These are phyloP conservation scores for Beauveria sp. DNA, from an alignment of 2,329 filamentous ascomycete genomes.

Conservation along the genomic window DNA sequence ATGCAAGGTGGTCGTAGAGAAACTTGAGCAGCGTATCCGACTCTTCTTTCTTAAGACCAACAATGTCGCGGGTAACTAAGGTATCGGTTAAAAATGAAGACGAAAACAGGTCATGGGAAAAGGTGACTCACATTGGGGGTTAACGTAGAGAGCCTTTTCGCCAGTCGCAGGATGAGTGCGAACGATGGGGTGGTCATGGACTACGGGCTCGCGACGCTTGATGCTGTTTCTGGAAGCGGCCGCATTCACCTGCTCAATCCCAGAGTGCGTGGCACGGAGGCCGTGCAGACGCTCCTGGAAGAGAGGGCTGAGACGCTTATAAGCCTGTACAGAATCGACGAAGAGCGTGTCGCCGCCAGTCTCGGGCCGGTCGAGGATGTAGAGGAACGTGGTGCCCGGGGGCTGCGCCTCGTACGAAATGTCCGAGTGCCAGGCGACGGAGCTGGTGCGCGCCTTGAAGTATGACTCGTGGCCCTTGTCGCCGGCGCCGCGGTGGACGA, in stretches of 20 bases:
- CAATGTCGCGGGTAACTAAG: constrained; percentile 63
- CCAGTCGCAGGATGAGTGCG: constrained; percentile 69
- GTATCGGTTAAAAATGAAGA: neutral
- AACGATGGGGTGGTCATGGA: constrained; percentile 60
- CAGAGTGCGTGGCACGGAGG: constrained; percentile 68
- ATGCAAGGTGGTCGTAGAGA: constrained; percentile 42
- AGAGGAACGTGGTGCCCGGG: constrained; percentile 76
- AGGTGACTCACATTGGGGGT: constrained; percentile 57
- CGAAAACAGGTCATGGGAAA: neutral
- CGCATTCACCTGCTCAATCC: constrained; percentile 63
- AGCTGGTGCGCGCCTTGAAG: constrained; percentile 61
- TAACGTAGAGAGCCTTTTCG: constrained; percentile 71
- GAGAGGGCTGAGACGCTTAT: constrained; percentile 63
- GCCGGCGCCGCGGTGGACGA: constrained; percentile 54
- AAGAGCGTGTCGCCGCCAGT: constrained; percentile 76
- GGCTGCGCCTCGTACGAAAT: constrained; percentile 77
- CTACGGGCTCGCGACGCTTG: constrained; percentile 63
- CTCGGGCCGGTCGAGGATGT: constrained; percentile 65
- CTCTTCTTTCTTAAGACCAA: constrained; percentile 75
- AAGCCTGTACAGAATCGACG: constrained; percentile 65
- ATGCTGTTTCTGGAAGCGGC: constrained; percentile 57
- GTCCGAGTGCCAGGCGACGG: constrained; percentile 75
- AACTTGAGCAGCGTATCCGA: constrained; percentile 63
- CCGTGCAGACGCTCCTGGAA: constrained; percentile 72
- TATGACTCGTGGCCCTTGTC: constrained; percentile 42